A percentile compares a stretch with the other conserved stretches of the same genome.
Evolutionary conservation across 1,284 basidiomycete species (phyloP).

Genomic region (Rhodotorula sp.): DNA sequence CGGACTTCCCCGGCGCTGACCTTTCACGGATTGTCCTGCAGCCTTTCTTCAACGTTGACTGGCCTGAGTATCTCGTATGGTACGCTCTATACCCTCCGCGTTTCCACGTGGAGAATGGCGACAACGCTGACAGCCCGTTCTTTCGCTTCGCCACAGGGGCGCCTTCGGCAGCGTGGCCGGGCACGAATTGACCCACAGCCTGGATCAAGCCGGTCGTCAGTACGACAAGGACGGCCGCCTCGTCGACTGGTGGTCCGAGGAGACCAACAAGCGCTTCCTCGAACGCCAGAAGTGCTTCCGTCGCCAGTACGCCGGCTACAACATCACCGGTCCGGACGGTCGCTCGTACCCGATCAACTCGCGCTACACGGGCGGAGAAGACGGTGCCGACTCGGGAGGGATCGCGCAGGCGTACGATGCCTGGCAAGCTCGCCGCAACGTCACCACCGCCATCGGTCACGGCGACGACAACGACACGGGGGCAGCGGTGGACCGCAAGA

Average conservation of each 20-base stretch:
- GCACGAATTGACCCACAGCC: slow-evolving; percentile 88
- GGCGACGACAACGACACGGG: slow-evolving; percentile 39
- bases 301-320: slow-evolving; percentile 69
- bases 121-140: no score
- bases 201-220: slow-evolving; percentile 79
- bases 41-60: slow-evolving; percentile 83
- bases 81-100: slow-evolving; percentile 46
- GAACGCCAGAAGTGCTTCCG: slow-evolving; percentile 81
- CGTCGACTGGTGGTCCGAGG: slow-evolving; percentile 65
- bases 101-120: no score
- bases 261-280: slow-evolving; percentile 77
- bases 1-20: neutral
- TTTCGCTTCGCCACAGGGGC: slow-evolving; percentile 45
- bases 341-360: slow-evolving; percentile 46
- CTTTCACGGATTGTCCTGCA: neutral
- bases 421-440: slow-evolving; percentile 43
- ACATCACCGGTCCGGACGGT: slow-evolving; percentile 38
- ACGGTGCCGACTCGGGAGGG: slow-evolving; percentile 62
- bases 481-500: slow-evolving; percentile 43
- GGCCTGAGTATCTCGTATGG: slow-evolving; percentile 85
- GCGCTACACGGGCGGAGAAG: slow-evolving; percentile 63
- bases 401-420: slow-evolving; percentile 49
- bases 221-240: slow-evolving; percentile 57
- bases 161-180: slow-evolving; percentile 85
- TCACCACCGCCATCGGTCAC: neutral